Base-by-base conservation (phyloP, 2,329 filamentous ascomycete genomes). In the Ophiocordyceps unilateralis region DNA sequence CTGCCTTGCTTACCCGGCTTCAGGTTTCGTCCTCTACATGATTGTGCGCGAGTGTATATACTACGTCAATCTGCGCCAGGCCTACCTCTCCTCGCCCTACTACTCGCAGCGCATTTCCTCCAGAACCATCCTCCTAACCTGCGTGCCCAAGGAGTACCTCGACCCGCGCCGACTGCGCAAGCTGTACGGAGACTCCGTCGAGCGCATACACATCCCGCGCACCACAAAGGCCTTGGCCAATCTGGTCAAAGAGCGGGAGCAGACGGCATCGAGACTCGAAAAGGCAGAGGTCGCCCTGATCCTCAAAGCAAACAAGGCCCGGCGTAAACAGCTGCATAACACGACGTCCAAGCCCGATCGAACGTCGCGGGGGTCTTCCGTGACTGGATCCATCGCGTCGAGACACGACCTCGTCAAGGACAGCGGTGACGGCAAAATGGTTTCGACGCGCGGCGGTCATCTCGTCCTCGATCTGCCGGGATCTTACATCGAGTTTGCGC, bases 31-130 rank as follows among this genome's bases (percentile, higher is more conserved):
- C 49, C 81, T 96, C 59, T 91, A 84, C 62, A 80, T 85, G 55
- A 76, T 96, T 48, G 82, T 87, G 44, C 76, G 89, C 45, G 89
- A 96, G 61, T 80, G 77, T 56, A 82, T 96, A 52, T 94, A 81
- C 70, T 93, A 85, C 62, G 82, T 95, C 66, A 93, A 93, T 55
- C 64, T 96, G 42, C 83, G 88, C 48, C 89, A 96, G 63, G 89
- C 89, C 0, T 95, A 93, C 63, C 75, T 93, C 36, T 74, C 93
- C 44, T 88, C 86, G 11, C 86, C 87, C 11, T 69, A 83, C 40
- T 93, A 93, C 58, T 74, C 86, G 43, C 81, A 80, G 54, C 83
- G 88, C 45, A 78, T 95, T 39, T 95, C 89, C 2, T 89, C 88
- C 2, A 78, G 86, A 43, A 95, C 88, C 1, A 83, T 96, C 1